Evolutionary conservation across 495 filamentous ascomycete species (phyloP), one percentile per base, ranked within the genome.

Genomic region (Thermothielavioides terrestris): DNA sequence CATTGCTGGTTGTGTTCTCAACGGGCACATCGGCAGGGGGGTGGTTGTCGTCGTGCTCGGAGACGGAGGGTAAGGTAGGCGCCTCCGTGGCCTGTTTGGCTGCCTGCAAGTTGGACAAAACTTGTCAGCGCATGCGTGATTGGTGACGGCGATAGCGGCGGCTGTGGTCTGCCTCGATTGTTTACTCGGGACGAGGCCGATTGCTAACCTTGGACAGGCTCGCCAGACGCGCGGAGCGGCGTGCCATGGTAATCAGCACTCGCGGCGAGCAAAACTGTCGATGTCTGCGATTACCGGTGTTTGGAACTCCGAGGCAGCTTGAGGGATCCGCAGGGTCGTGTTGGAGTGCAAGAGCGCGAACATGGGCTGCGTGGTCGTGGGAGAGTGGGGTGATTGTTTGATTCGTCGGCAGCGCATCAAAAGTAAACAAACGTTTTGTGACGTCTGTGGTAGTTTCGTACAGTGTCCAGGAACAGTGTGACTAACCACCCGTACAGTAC

Each of bases 201-300:
- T 42, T 49, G 52, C 65, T 62, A 56, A 74, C 72, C 67, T 67
- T 70, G 37, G 63, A 56, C 52, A 58, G 46, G 56, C 64, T 69
- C 41, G 72, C 72, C 54, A 76, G 54, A 53, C 73, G 73, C 61
- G 71, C 70, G 49, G 73, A 76, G 62, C 73, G 73, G 50, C 69
- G 70, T 22, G 60, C 58, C 70, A 72, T 73, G 39, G 43, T 64
- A 52, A 54, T 42, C 37, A 26, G 31, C 17, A 25, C 22, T 28
- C 17, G 11, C 8, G 4, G 40, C 42, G 14, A 32, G 15, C 17
- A 20, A 25, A 34, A 6, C 1, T 30, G 14, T 22, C 9, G 31
- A 3, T 14, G 9, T 25, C 17, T 35, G 30, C 26, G 42, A 50
- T 51, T 14, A 14, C 21, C 8, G 17, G 44, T 20, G 17, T 12